These are phyloP conservation scores for Suillus fuscotomentosus DNA, from an alignment of 768 basidiomycete species.

Conservation along the genomic window DNA sequence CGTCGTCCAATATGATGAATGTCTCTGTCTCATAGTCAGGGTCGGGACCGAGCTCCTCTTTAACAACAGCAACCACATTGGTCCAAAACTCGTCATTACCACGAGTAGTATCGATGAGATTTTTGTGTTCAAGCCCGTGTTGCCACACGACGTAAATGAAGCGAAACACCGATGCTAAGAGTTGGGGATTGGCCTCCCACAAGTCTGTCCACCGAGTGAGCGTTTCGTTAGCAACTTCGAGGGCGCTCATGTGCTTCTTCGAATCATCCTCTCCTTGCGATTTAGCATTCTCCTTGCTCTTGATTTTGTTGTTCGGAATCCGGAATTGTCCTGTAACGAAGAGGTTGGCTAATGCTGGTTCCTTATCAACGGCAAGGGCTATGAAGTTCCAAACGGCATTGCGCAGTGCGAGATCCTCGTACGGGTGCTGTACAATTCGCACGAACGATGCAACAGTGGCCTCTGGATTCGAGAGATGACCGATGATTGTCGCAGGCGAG, in stretches of 20 bases:
- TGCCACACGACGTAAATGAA: conserved; percentile 83
- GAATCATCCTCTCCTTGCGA: conserved; percentile 17
- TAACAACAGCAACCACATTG: conserved; percentile 59
- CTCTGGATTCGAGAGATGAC: conserved; percentile 78
- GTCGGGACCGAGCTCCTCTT: conserved; percentile 68
- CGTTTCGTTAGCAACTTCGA: conserved; percentile 66
- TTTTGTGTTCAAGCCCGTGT: conserved; percentile 72
- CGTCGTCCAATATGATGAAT: conserved; percentile 37
- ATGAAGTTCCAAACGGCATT: conserved; percentile 85
- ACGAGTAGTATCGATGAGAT: conserved; percentile 53
- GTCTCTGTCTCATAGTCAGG: conserved; percentile 63
- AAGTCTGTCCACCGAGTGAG: conserved; percentile 69
- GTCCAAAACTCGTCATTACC: conserved; percentile 67
- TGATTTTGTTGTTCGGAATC: conserved; percentile 37
- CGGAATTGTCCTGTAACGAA: conserved; percentile 76
- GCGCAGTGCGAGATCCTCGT: conserved; percentile 70
- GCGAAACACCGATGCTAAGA: conserved; percentile 69
- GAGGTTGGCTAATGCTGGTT: conserved; percentile 80
- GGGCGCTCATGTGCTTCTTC: conserved; percentile 51
- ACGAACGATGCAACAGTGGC: conserved; percentile 65
- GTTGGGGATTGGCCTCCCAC: conserved; percentile 75
- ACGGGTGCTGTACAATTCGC: conserved; percentile 73
- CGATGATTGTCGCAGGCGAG: conserved; percentile 70
- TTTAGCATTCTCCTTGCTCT: conserved; percentile 37
- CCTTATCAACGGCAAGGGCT: conserved; percentile 75